Percentiles rank a stretch among this genome's conserved stretches.
Evolutionary conservation across 305 asterid genomes (phyloP).

Genomic region (Solanum hybrid): DNA sequence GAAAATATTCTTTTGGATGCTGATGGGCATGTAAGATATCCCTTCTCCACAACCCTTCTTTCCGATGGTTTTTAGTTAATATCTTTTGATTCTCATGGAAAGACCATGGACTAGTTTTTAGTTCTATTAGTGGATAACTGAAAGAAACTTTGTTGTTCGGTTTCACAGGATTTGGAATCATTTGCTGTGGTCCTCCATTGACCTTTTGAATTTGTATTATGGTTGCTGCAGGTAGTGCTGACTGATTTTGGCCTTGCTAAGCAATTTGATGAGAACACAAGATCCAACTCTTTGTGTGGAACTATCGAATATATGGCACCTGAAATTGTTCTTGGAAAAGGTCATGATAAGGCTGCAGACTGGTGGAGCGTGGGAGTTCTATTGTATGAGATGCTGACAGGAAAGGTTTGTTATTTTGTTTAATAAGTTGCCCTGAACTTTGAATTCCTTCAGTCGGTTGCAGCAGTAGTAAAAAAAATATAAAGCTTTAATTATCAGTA

Average conservation of each 20-base stretch:
- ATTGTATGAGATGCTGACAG: conserved; percentile 86
- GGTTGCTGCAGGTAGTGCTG: conserved; percentile 49
- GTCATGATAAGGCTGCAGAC: conserved; percentile 93
- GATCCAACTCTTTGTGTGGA: conserved; percentile 88
- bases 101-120: neutral
- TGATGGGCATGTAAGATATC: conserved; percentile 70
- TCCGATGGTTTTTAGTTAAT: neutral
- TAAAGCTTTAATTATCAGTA: neutral
- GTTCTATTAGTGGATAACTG: neutral
- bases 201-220: neutral
- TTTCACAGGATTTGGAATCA: neutral
- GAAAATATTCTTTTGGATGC: conserved; percentile 83
- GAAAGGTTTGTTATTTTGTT: conserved; percentile 41
- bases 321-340: conserved; percentile 76
- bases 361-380: conserved; percentile 97
- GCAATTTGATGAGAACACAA: conserved; percentile 51
- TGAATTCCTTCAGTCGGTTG: neutral
- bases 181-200: neutral
- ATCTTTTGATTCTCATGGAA: neutral
- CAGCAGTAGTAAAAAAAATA: neutral
- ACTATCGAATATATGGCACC: conserved; percentile 94
- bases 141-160: neutral
- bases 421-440: neutral
- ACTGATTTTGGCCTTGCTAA: conserved; percentile 92
- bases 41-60: neutral